These are phyloP conservation scores for Fusarium concolor DNA, from an alignment of 2,329 filamentous ascomycete genomes.

Conservation along the genomic window DNA sequence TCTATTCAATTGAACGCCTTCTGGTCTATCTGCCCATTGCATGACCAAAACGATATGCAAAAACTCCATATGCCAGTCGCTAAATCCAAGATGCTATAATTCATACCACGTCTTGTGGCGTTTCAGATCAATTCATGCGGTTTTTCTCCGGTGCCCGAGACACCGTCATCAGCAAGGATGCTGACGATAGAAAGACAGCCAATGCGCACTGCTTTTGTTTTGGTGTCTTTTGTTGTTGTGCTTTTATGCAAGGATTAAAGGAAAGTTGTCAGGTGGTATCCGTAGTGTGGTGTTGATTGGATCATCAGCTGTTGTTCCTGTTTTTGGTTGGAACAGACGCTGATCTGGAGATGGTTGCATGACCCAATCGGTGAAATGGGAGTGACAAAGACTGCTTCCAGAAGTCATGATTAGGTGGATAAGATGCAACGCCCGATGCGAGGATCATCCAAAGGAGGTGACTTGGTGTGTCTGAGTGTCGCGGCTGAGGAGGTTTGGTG, in stretches of 20 bases:
- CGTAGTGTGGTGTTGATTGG: slow-evolving; percentile 13
- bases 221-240: slow-evolving; percentile 30
- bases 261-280: background rate
- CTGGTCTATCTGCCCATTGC: slow-evolving; percentile 32
- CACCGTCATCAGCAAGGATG: slow-evolving; percentile 24
- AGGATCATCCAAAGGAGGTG: slow-evolving; percentile 14
- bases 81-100: slow-evolving; percentile 39
- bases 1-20: slow-evolving; percentile 35
- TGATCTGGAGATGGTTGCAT: slow-evolving; percentile 26
- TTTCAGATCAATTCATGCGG: slow-evolving; percentile 35
- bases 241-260: slow-evolving; percentile 16
- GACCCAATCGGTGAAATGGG: slow-evolving; percentile 20
- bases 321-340: slow-evolving; percentile 21
- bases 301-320: slow-evolving; percentile 28
- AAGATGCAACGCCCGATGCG: slow-evolving; percentile 12
- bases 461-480: slow-evolving; percentile 17
- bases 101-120: slow-evolving; percentile 25
- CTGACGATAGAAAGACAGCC: slow-evolving; percentile 32
- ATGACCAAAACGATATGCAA: slow-evolving; percentile 35
- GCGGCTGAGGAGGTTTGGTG: slow-evolving; percentile 4
- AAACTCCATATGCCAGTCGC: slow-evolving; percentile 34
- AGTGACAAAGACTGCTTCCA: slow-evolving; percentile 15
- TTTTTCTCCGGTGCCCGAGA: slow-evolving; percentile 32
- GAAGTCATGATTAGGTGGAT: slow-evolving; percentile 7
- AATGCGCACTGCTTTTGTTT: slow-evolving; percentile 44